Percentiles rank a stretch among this genome's conserved stretches.
Evolutionary conservation across 2,329 filamentous ascomycete genomes (phyloP).

Genomic region (Harringtonia lauricola): DNA sequence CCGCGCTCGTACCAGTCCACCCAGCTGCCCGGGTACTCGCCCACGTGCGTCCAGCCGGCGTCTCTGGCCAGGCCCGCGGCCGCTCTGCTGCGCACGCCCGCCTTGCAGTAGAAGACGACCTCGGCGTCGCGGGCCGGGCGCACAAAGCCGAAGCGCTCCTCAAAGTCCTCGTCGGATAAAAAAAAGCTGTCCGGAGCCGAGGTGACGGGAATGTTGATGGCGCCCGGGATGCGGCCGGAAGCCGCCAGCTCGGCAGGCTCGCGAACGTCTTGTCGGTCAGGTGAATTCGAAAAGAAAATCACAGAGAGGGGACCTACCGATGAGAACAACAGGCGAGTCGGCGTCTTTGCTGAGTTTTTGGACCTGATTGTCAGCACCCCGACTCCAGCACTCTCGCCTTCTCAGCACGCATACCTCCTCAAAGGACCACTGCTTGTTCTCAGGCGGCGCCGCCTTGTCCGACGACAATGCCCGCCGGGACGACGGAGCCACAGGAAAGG

Average conservation of each 20-base stretch:
- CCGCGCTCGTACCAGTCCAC: slow-evolving; percentile 70
- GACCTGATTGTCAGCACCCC: slow-evolving; percentile 20
- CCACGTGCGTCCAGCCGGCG: slow-evolving; percentile 62
- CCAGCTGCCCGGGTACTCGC: slow-evolving; percentile 68
- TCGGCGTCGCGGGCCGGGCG: slow-evolving; percentile 46
- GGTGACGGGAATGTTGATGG: slow-evolving; percentile 72
- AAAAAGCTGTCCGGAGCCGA: slow-evolving; percentile 71
- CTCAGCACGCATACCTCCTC: slow-evolving; percentile 22
- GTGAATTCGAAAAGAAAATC: background rate
- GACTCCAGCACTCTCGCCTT: background rate
- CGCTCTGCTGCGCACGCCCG: slow-evolving; percentile 69
- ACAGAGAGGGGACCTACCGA: slow-evolving; percentile 26
- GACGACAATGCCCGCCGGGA: slow-evolving; percentile 18
- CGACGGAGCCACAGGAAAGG: too few species aligned
- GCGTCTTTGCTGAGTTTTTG: slow-evolving; percentile 23
- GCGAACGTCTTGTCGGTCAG: slow-evolving; percentile 48
- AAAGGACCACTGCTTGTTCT: slow-evolving; percentile 36
- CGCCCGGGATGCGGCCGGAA: slow-evolving; percentile 65
- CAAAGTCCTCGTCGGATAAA: slow-evolving; percentile 66
- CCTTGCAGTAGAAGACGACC: slow-evolving; percentile 86
- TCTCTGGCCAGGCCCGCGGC: slow-evolving; percentile 68
- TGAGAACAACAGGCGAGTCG: slow-evolving; percentile 27
- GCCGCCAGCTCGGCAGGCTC: slow-evolving; percentile 55
- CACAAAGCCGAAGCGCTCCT: slow-evolving; percentile 67
- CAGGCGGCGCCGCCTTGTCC: slow-evolving; percentile 3